phyloP scores from a whole-genome alignment of 2,329 filamentous ascomycete species.

The Madurella fahalii region DNA sequence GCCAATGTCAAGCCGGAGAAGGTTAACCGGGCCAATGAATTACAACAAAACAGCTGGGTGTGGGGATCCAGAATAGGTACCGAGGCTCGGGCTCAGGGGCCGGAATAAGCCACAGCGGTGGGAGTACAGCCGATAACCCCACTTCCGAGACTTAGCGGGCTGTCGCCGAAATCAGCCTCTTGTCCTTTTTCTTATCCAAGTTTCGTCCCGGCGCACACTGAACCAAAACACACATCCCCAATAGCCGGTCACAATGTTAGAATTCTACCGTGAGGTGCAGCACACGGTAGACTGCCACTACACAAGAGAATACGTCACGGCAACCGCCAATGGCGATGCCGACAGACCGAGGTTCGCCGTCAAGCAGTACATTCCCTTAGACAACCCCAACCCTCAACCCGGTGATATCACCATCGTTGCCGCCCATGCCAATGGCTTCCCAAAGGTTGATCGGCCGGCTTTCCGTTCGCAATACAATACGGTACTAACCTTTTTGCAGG shows the following conservation, averaged over 20 bases:
- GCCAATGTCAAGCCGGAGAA: too few relatives aligned
- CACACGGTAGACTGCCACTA: constrained; percentile 72
- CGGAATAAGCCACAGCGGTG: neutral
- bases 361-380: constrained; percentile 81
- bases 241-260: constrained; percentile 29
- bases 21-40: too few relatives aligned
- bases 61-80: neutral
- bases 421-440: constrained; percentile 87
- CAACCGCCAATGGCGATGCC: constrained; percentile 68
- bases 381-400: constrained; percentile 62
- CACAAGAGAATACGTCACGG: constrained; percentile 75
- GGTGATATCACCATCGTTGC: constrained; percentile 83
- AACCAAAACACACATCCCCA: neutral
- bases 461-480: neutral
- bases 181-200: neutral
- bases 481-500: constrained; percentile 43
- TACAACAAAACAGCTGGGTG: neutral
- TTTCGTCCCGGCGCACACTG: neutral
- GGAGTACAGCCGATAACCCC: neutral
- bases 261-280: constrained; percentile 62
- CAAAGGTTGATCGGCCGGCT: constrained; percentile 58
- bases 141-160: neutral
- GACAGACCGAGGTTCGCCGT: constrained; percentile 69
- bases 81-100: neutral
- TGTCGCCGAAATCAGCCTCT: neutral